A percentile compares a stretch with the other conserved stretches of the same genome.
Conservation (phyloP, 257 asterid species). For the Nicotiana otophora region DNA sequence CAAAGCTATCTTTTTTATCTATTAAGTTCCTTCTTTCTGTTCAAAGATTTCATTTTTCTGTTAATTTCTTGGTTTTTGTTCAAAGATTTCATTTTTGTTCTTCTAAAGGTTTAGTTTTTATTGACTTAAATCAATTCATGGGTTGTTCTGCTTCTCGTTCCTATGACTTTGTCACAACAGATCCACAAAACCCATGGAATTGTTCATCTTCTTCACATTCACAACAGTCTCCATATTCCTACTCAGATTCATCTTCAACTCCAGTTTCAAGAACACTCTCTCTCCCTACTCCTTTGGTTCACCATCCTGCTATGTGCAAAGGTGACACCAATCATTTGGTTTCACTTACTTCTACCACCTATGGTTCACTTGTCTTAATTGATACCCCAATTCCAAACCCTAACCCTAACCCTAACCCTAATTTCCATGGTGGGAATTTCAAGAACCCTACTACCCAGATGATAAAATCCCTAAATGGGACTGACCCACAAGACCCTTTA, state of each 20-base stretch:
- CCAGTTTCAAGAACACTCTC: slow-evolving; percentile 37
- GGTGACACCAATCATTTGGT: slow-evolving; percentile 73
- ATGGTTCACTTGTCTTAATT: slow-evolving; percentile 66
- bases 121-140: slow-evolving; percentile 11
- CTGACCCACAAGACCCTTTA: slow-evolving; percentile 39
- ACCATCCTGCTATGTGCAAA: slow-evolving; percentile 37
- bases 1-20: neutral
- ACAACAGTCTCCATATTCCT: slow-evolving; percentile 11
- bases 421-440: neutral
- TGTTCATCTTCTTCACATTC: slow-evolving; percentile 22
- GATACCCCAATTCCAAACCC: slow-evolving; percentile 21
- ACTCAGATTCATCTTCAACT: slow-evolving; percentile 25
- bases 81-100: too few relatives aligned
- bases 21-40: neutral
- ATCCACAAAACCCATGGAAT: slow-evolving; percentile 13
- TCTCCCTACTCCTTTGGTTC: slow-evolving; percentile 30
- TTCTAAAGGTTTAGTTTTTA: neutral
- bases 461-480: slow-evolving; percentile 11
- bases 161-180: slow-evolving; percentile 8
- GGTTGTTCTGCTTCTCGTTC: slow-evolving; percentile 41
- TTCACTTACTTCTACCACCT: slow-evolving; percentile 76
- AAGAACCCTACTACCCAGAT: slow-evolving; percentile 13
- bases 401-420: slow-evolving; percentile 5
- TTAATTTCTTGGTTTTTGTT: neutral
- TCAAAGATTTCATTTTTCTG: neutral